Evolutionary conservation across 768 basidiomycete genomes (phyloP).

Genomic region (Galerina sulciceps): DNA sequence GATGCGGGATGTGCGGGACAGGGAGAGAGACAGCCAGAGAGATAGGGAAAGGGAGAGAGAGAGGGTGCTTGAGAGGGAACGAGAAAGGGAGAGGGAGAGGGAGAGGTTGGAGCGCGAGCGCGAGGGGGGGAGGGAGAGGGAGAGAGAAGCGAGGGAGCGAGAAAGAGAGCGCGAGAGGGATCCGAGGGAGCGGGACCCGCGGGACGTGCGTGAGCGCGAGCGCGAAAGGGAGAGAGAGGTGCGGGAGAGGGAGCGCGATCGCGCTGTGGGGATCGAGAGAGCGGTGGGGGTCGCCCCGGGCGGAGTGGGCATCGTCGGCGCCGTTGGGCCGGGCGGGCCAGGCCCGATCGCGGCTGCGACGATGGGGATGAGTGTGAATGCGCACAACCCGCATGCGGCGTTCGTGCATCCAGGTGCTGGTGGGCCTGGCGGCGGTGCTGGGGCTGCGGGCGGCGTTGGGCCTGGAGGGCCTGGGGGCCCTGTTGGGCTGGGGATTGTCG

Average conservation of each 20-base stretch:
- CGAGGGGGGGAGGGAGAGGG: background rate
- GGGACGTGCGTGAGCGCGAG: background rate
- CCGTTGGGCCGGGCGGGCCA: background rate
- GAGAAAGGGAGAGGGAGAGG: conserved; percentile 6
- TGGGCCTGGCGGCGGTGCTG: background rate
- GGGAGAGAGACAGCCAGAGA: background rate
- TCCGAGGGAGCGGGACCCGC: background rate
- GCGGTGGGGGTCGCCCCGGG: background rate
- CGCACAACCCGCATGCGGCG: background rate
- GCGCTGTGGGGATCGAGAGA: background rate
- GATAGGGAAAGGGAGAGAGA: background rate
- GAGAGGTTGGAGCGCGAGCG: background rate
- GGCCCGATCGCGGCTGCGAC: too few species aligned
- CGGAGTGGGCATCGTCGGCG: background rate
- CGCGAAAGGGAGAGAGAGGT: conserved; percentile 2
- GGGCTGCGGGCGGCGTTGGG: background rate
- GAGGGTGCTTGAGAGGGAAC: conserved; percentile 1
- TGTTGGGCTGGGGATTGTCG: background rate
- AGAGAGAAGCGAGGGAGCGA: background rate
- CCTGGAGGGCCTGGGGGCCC: background rate
- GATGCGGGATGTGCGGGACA: background rate
- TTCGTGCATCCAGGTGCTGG: background rate
- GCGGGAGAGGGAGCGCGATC: conserved; percentile 5
- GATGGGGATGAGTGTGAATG: background rate
- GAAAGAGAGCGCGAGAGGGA: background rate